A percentile compares a stretch with the other conserved stretches of the same genome.
These are phyloP conservation scores for Diaporthe batatas DNA, from an alignment of 2,329 filamentous ascomycete species.

Conservation along the genomic window DNA sequence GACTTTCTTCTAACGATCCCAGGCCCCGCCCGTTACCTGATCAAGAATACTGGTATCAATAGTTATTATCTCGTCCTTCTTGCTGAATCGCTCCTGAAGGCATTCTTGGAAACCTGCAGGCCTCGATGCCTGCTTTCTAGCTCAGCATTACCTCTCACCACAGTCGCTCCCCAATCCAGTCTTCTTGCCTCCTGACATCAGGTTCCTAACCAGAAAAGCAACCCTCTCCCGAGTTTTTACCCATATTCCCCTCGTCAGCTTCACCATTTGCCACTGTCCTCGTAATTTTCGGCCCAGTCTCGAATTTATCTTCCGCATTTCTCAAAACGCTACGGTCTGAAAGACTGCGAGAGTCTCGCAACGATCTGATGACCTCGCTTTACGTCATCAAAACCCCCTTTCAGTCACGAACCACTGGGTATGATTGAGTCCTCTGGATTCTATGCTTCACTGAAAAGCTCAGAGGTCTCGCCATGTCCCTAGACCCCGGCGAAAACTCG, in stretches of 20 bases:
- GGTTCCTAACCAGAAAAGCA: background rate
- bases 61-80: too few species aligned
- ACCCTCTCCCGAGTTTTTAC: background rate
- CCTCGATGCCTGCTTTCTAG: background rate
- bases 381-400: background rate
- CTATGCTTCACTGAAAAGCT: conserved; percentile 2
- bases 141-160: background rate
- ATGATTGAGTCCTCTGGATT: background rate
- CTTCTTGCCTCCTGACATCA: background rate
- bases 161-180: background rate
- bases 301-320: background rate
- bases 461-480: background rate
- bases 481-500: background rate
- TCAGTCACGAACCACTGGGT: too few species aligned
- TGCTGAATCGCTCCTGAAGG: background rate
- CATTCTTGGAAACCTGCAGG: background rate
- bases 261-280: background rate
- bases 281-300: background rate
- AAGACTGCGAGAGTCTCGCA: background rate
- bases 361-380: background rate
- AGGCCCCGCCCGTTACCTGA: background rate
- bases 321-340: background rate
- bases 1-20: background rate
- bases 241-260: background rate
- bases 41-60: background rate